Base-by-base conservation (phyloP, 2,329 filamentous ascomycete species). In the Metarhizium anisopliae region DNA sequence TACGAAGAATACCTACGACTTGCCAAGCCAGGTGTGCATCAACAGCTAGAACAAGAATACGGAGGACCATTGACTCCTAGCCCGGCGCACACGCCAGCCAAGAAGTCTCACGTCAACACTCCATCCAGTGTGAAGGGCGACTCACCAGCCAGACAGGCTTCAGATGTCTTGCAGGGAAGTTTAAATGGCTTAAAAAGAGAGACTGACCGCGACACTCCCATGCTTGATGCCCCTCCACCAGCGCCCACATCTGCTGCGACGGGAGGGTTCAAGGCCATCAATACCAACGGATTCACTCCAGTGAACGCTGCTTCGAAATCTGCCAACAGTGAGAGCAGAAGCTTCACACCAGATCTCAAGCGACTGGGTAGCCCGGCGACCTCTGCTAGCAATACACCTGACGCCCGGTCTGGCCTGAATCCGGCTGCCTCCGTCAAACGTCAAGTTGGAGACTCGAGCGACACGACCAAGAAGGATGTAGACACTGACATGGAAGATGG, bases 1-100 rank as follows among this genome's bases (percentile, higher is more conserved):
- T 99, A 97, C 64, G 94, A 99, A 71, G 91, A 97, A 60, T 99
- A 96, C 68, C 76, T 99, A 47, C 83, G 89, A 53, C 77, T 93
- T 14, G 93, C 90, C 53, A 97, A 96, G 69, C 94, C 94, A 3
- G 90, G 91, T 35, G 92, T 97, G n/a, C 93, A 96, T 64, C 92
- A 96, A 65, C 91, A 96, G 71, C 77, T 97, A 10, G 93, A 97
- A 68, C 82, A 89, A 59, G 92, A 97, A 69, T 91, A 96, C 66
- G 93, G 93, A 57, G 94, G 93, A 1, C 91, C 93, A 16, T 83
- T 94, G 59, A 96, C 92, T 0, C 91, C 93, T 3, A 84, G 81
- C 59, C 81, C 81, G 6, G 80, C 76, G 72, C 86, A 67, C 71
- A 90, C 72, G 38, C 91, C 93, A 1, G 77, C 90, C 66, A 92